Evolutionary conservation across 768 basidiomycete species (phyloP).

Genomic region (Tricholoma hemisulphureum): DNA sequence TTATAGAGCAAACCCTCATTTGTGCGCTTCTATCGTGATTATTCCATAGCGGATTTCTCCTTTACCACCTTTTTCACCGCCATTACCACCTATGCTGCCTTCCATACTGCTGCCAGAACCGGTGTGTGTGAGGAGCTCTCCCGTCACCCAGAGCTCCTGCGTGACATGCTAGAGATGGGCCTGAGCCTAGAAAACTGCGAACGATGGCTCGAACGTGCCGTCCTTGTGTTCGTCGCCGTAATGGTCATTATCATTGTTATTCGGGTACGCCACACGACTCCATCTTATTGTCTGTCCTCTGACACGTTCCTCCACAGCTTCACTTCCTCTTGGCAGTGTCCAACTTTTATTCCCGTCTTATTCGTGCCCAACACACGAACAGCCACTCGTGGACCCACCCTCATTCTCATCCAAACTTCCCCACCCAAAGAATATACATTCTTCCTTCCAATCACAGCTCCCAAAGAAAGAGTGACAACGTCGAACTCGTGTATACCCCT

Average conservation of each 20-base stretch:
- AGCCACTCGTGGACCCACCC: slow-evolving; percentile 17
- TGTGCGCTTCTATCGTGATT: slow-evolving; percentile 81
- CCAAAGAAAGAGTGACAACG: slow-evolving; percentile 16
- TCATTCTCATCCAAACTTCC: slow-evolving; percentile 16
- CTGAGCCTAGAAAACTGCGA: slow-evolving; percentile 81
- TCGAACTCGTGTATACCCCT: slow-evolving; percentile 66
- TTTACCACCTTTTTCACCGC: slow-evolving; percentile 62
- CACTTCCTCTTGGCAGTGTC: slow-evolving; percentile 76
- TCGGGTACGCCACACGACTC: slow-evolving; percentile 47
- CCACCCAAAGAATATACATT: slow-evolving; percentile 59
- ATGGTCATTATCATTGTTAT: slow-evolving; percentile 63
- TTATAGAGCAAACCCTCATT: slow-evolving; percentile 57
- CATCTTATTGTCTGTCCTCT: slow-evolving; percentile 6
- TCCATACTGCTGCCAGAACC: slow-evolving; percentile 53
- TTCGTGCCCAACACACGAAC: slow-evolving; percentile 35
- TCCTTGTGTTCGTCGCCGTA: slow-evolving; percentile 55
- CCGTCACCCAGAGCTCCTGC: slow-evolving; percentile 71
- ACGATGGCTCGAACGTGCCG: slow-evolving; percentile 68
- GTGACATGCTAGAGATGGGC: slow-evolving; percentile 66
- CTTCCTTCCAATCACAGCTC: slow-evolving; percentile 38
- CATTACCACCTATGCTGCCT: slow-evolving; percentile 57
- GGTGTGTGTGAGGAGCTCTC: slow-evolving; percentile 74
- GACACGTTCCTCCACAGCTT: slow-evolving; percentile 41
- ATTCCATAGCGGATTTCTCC: slow-evolving; percentile 74
- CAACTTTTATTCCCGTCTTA: slow-evolving; percentile 58